Conservation (phyloP, 768 basidiomycete genomes). For the Mycena filopes region DNA sequence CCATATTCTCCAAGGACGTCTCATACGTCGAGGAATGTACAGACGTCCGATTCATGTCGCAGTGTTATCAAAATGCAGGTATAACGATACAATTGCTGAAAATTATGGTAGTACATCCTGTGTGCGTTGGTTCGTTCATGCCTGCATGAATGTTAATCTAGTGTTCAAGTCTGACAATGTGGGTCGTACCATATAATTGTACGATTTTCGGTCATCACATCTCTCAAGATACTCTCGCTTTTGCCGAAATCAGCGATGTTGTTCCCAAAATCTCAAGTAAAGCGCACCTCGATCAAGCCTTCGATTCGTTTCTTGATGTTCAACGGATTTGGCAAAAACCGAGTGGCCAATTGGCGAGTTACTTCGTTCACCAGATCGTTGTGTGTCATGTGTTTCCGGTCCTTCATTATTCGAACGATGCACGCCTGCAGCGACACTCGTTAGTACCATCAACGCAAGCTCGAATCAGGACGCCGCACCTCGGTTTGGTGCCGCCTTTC, state of each 20-base stretch:
- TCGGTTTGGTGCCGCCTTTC: slow-evolving; percentile 91
- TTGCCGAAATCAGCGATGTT: not conserved
- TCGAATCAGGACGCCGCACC: slow-evolving; percentile 55
- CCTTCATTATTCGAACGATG: slow-evolving; percentile 98
- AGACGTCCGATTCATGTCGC: slow-evolving; percentile 4
- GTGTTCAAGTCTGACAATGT: not conserved
- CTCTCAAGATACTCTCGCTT: slow-evolving; percentile 96
- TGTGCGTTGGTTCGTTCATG: slow-evolving; percentile 14
- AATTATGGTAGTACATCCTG: slow-evolving; percentile 17
- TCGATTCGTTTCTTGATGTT: slow-evolving; percentile 96
- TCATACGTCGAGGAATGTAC: not conserved
- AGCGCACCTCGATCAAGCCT: slow-evolving; percentile 86
- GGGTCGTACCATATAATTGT: slow-evolving; percentile 72
- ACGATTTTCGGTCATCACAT: slow-evolving; percentile 87
- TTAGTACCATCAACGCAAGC: slow-evolving; percentile 3
- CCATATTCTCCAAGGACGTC: no score
- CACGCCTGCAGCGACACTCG: slow-evolving; percentile 72
- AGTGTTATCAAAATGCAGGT: slow-evolving; percentile 14
- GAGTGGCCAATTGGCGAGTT: slow-evolving; percentile 81
- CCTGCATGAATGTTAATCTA: not conserved
- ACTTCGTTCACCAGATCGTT: slow-evolving; percentile 93
- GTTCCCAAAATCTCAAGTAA: not conserved
- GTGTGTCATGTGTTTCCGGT: slow-evolving; percentile 88
- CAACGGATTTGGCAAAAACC: slow-evolving; percentile 88
- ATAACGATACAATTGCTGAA: slow-evolving; percentile 22